Conservation (phyloP, 106 monocot genomes). For the Narthecium ossifragum region DNA sequence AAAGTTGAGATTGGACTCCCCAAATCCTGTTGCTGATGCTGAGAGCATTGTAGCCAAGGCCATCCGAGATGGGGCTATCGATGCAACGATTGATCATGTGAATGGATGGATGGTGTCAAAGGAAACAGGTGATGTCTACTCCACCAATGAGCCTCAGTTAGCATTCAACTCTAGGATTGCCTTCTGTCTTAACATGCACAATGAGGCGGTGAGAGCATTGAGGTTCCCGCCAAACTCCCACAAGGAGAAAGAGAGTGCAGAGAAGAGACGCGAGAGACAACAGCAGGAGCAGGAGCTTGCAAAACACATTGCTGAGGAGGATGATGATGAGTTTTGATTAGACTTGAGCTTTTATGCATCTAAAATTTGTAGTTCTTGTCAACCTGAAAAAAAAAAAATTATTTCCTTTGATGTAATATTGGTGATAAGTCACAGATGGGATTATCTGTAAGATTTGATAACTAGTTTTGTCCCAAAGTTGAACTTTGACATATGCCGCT, state of each 20-base stretch:
- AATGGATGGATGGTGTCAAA: slow-evolving; percentile 96
- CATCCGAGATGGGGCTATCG: slow-evolving; percentile 87
- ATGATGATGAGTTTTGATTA: slow-evolving; percentile 81
- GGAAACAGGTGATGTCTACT: slow-evolving; percentile 94
- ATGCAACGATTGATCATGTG: slow-evolving; percentile 80
- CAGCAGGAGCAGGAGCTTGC: slow-evolving; percentile 94
- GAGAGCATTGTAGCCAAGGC: slow-evolving; percentile 96
- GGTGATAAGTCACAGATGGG: too few relatives aligned
- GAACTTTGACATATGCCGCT: too few relatives aligned
- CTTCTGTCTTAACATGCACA: slow-evolving; percentile 97
- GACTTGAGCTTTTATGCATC: background rate
- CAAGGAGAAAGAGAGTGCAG: slow-evolving; percentile 91
- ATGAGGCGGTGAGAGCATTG: slow-evolving; percentile 86
- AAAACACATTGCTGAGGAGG: slow-evolving; percentile 91
- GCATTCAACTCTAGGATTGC: slow-evolving; percentile 92
- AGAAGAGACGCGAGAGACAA: slow-evolving; percentile 91
- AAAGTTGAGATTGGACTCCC: slow-evolving; percentile 71
- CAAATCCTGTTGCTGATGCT: slow-evolving; percentile 80
- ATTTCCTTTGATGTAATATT: too few relatives aligned
- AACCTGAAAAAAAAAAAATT: too few relatives aligned
- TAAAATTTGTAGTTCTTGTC: too few relatives aligned
- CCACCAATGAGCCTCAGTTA: slow-evolving; percentile 89
- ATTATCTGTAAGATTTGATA: too few relatives aligned
- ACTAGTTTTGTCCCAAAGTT: too few relatives aligned
- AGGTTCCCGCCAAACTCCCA: slow-evolving; percentile 90